Evolutionary conservation across 345 rosid genomes (phyloP), one percentile per base, ranked within the genome.

Genomic region (Salix udensis): DNA sequence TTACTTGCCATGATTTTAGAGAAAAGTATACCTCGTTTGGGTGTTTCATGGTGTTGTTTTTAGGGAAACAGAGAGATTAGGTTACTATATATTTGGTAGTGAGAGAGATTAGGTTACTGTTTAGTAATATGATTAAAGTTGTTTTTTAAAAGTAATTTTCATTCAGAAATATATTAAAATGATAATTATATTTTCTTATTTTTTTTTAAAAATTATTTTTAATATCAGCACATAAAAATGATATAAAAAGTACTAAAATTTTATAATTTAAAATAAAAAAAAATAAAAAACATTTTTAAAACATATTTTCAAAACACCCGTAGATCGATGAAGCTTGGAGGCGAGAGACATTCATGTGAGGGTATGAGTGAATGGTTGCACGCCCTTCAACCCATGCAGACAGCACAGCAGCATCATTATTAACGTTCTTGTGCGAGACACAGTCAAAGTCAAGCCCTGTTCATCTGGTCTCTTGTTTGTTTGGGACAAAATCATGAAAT

Each of bases 331-430:
- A 58, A 7, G 15, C 13, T 18, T 46, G 1, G 52, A 46, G 14
- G 15, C 14, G 8, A 52, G 52, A 67, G 6, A 40, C 24, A 19
- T 64, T 67, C 76, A 72, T 75, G 84, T 55, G 84, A 69, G 26
- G 14, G 69, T 48, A 84, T 79, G 79, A 84, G 83, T 74, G 77
- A 65, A 76, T 52, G 71, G 74, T 76, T 52, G 83, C 87, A 84
- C 81, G 87, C 87, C 72, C 77, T 80, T 79, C 83, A 82, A 83
- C 83, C 83, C 81, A 79, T 85, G 85, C 83, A 82, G 76, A 79
- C 18, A 78, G 78, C 84, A 79, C 18, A 78, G 78, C 84, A 85
- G 13, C 82, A 85, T 85, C 81, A 74, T 80, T 68, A 75, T 46
- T 46, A 46, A 50, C 65, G 31, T 30, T 58, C 24, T 76, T 70